These are phyloP conservation scores for Nakazawaea anatomiae DNA, from an alignment of 805 yeast species.

Conservation along the genomic window DNA sequence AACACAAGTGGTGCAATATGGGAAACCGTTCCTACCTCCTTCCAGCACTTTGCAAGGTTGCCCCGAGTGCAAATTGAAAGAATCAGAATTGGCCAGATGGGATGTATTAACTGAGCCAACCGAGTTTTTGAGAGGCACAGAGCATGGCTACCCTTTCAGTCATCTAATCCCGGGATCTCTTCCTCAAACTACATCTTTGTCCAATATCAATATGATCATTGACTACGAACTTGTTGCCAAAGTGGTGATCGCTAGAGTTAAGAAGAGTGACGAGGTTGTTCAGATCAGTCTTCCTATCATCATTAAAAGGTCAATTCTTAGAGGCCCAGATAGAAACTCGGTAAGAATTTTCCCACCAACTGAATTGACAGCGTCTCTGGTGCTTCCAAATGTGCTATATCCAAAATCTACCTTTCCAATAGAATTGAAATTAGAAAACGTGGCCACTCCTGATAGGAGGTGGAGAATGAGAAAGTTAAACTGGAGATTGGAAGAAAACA, in stretches of 20 bases:
- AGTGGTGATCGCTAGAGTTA: conserved; percentile 18
- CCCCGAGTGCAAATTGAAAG: conserved; percentile 46
- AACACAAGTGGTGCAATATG: conserved; percentile 63
- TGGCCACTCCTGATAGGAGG: conserved; percentile 50
- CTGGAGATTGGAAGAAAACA: conserved; percentile 86
- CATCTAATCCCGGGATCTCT: conserved; percentile 82
- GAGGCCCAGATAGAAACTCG: conserved; percentile 83
- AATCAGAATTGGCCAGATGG: conserved; percentile 78
- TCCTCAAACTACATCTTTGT: conserved; percentile 76
- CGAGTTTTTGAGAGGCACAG: conserved; percentile 52
- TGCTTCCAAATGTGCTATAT: conserved; percentile 80
- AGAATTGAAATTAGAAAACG: conserved; percentile 76
- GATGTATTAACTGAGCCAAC: conserved; percentile 61
- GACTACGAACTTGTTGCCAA: conserved; percentile 71
- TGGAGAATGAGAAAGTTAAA: conserved; percentile 90
- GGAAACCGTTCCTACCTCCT: conserved; percentile 61
- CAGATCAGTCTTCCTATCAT: conserved; percentile 56
- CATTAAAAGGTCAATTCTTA: conserved; percentile 67
- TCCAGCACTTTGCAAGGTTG: conserved; percentile 47
- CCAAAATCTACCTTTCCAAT: conserved; percentile 84
- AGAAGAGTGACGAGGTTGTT: conserved; percentile 29
- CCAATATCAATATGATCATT: conserved; percentile 43
- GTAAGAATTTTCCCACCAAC: conserved; percentile 95
- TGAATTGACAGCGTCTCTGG: conserved; percentile 79
- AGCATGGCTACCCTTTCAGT: conserved; percentile 88